phyloP scores from a whole-genome alignment of 176 grass and related monocot species.

The Ensete glaucum region DNA sequence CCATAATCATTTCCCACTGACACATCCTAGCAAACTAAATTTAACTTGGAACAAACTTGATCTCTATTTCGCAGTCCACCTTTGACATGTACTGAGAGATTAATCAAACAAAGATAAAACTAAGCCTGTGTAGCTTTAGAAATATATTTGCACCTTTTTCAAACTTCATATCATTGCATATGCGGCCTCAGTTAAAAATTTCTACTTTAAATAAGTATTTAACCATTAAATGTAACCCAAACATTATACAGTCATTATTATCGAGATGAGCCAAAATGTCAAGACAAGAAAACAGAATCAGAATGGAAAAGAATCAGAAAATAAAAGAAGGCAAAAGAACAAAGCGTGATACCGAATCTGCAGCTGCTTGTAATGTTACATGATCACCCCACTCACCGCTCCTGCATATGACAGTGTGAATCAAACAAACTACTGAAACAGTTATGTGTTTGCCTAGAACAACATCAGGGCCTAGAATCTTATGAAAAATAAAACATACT shows the following conservation, averaged over 20 bases:
- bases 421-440: constrained; percentile 10
- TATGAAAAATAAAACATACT: constrained; percentile 28
- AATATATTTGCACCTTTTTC: no score
- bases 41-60: no score
- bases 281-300: neutral
- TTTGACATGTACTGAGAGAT: no score
- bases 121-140: no score
- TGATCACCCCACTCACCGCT: constrained; percentile 94
- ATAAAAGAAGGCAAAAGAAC: neutral
- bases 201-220: neutral
- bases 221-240: neutral
- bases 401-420: constrained; percentile 31
- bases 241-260: no score
- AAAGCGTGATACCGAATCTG: constrained; percentile 61
- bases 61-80: no score
- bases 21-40: no score
- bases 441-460: constrained; percentile 4
- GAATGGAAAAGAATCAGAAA: neutral
- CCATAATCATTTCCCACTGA: neutral
- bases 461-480: neutral
- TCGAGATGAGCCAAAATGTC: no score
- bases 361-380: constrained; percentile 91
- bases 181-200: neutral
- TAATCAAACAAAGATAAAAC: no score
- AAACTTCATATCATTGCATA: neutral